A percentile compares a stretch with the other conserved stretches of the same genome.
Conservation (phyloP, 768 basidiomycete species). For the Macrolepiota dolichaula region DNA sequence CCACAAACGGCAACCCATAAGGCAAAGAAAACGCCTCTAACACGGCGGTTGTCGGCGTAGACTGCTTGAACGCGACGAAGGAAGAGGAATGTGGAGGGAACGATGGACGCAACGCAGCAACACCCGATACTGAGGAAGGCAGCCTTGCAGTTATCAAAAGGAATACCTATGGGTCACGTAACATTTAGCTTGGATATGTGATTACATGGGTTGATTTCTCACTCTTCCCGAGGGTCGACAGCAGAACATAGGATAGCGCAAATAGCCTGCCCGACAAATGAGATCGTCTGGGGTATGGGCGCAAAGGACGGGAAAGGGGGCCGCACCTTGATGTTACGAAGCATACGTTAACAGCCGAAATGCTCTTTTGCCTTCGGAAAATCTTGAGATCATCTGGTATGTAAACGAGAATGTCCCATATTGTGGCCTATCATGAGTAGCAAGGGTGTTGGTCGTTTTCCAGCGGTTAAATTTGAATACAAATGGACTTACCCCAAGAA, state of each 20-base stretch:
- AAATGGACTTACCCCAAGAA: not conserved
- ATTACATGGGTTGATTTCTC: not conserved
- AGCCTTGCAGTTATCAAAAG: not conserved
- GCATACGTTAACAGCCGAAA: not conserved
- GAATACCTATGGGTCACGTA: not conserved
- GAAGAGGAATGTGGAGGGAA: not conserved
- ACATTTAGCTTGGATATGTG: not conserved
- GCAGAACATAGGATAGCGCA: too few species aligned
- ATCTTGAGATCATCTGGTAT: not conserved
- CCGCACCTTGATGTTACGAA: not conserved
- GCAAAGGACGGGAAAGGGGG: too few species aligned
- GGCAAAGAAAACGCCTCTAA: not conserved
- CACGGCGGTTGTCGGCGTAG: not conserved
- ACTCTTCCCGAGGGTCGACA: not conserved
- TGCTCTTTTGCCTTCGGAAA: not conserved
- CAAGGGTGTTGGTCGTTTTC: not conserved
- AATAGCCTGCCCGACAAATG: too few species aligned
- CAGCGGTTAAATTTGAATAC: too few species aligned
- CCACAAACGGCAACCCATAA: conserved; percentile 14
- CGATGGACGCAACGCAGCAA: not conserved
- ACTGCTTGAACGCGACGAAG: not conserved
- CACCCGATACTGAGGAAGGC: not conserved
- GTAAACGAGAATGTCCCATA: not conserved
- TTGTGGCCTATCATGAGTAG: not conserved
- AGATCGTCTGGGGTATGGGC: too few species aligned